Evolutionary conservation across 1,284 basidiomycete genomes (phyloP).

Genomic region (Schizopora paradoxa): DNA sequence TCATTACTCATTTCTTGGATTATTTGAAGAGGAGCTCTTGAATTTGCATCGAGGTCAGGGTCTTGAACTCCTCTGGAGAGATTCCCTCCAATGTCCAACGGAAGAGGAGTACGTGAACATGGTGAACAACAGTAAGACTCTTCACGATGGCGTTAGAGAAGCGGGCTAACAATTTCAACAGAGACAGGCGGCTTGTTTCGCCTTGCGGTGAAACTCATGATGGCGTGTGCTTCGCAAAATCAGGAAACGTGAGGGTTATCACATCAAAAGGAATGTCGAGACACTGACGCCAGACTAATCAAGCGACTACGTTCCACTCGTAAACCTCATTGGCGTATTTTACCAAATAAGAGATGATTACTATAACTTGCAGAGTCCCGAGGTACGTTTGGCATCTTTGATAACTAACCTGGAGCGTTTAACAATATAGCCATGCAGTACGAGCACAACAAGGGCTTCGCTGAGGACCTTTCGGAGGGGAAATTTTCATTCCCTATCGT

Average conservation of each 20-base stretch:
- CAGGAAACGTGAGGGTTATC: constrained; percentile 49
- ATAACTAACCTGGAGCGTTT: constrained; percentile 1
- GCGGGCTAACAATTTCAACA: constrained; percentile 29
- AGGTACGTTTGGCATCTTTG: constrained; percentile 42
- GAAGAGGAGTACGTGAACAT: constrained; percentile 94
- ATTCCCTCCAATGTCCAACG: constrained; percentile 86
- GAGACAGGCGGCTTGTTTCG: constrained; percentile 95
- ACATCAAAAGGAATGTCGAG: neutral
- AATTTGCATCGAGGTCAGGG: constrained; percentile 95
- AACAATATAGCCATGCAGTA: constrained; percentile 51
- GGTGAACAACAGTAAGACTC: constrained; percentile 85
- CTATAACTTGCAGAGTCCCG: constrained; percentile 87
- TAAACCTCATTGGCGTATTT: constrained; percentile 90
- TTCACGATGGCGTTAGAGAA: neutral
- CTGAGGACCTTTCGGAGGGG: constrained; percentile 92
- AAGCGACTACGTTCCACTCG: constrained; percentile 87
- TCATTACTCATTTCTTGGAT: neutral
- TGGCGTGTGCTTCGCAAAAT: constrained; percentile 73
- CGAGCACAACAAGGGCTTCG: constrained; percentile 87
- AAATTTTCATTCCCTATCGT: constrained; percentile 96
- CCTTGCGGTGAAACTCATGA: constrained; percentile 94
- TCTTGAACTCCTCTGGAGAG: constrained; percentile 92
- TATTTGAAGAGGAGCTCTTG: constrained; percentile 69
- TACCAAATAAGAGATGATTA: constrained; percentile 98
- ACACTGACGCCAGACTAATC: constrained; percentile 1